phyloP scores from a whole-genome alignment of 495 filamentous ascomycete genomes.

The Penicillium coffeae region DNA sequence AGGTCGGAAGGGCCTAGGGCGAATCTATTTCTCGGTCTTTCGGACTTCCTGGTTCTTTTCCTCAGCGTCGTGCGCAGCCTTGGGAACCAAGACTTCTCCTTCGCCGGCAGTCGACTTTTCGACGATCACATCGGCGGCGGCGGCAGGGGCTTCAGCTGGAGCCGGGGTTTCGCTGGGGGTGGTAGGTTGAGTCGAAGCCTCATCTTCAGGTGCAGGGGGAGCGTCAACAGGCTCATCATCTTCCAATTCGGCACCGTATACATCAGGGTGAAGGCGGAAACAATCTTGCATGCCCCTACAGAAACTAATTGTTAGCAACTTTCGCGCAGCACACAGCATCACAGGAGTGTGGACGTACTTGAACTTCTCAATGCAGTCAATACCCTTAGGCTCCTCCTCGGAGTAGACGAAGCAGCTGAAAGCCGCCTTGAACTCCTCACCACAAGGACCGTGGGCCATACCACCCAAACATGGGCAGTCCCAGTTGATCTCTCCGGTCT shows the following conservation, averaged over 20 bases:
- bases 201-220: slow-evolving; percentile 13
- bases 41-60: slow-evolving; percentile 20
- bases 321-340: slow-evolving; percentile 8
- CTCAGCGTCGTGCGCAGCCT: slow-evolving; percentile 48
- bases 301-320: slow-evolving; percentile 8
- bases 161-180: slow-evolving; percentile 9
- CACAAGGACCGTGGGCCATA: slow-evolving; percentile 96
- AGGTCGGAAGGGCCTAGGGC: not conserved
- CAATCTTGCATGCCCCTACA: slow-evolving; percentile 91
- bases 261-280: slow-evolving; percentile 84
- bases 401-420: slow-evolving; percentile 98
- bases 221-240: slow-evolving; percentile 63
- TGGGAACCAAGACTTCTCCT: slow-evolving; percentile 36
- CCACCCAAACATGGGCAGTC: slow-evolving; percentile 96
- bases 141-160: slow-evolving; percentile 13
- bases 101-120: slow-evolving; percentile 9
- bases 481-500: slow-evolving; percentile 99
- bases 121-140: slow-evolving; percentile 22
- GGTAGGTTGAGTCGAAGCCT: slow-evolving; percentile 13
- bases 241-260: slow-evolving; percentile 86
- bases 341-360: slow-evolving; percentile 56
- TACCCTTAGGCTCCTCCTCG: slow-evolving; percentile 93
- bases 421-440: slow-evolving; percentile 86
- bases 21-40: slow-evolving; percentile 21
- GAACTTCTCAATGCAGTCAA: slow-evolving; percentile 98